phyloP scores from a whole-genome alignment of 495 filamentous ascomycete species.

The Lasiosphaeria miniovina region DNA sequence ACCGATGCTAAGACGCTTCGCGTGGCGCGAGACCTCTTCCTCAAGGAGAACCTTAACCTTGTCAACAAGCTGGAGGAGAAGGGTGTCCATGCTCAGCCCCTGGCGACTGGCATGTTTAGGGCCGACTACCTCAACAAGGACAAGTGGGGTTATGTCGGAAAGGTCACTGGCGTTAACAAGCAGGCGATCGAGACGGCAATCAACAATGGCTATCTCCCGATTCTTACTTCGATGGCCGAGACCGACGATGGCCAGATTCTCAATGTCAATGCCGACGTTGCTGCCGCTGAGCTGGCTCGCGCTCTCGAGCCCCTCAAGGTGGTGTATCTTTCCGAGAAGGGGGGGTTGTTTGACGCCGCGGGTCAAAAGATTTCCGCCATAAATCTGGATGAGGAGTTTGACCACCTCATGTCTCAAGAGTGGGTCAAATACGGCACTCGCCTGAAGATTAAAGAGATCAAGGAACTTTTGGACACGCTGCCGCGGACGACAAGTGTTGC shows the following conservation, averaged over 20 bases:
- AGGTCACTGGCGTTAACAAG: slow-evolving; percentile 92
- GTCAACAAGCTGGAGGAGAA: slow-evolving; percentile 88
- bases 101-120: slow-evolving; percentile 90
- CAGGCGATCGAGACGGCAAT: slow-evolving; percentile 89
- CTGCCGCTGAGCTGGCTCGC: slow-evolving; percentile 87
- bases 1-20: slow-evolving; percentile 95
- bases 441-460: slow-evolving; percentile 98
- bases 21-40: slow-evolving; percentile 84
- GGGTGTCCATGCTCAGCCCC: slow-evolving; percentile 86
- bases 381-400: slow-evolving; percentile 97
- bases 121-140: slow-evolving; percentile 94
- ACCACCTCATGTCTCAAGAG: slow-evolving; percentile 87
- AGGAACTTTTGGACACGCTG: slow-evolving; percentile 81
- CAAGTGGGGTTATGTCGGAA: slow-evolving; percentile 92
- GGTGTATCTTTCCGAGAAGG: slow-evolving; percentile 97
- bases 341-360: slow-evolving; percentile 90
- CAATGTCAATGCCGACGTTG: slow-evolving; percentile 97
- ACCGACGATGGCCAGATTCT: slow-evolving; percentile 88
- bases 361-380: slow-evolving; percentile 96
- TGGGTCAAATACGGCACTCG: slow-evolving; percentile 97
- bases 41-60: slow-evolving; percentile 94
- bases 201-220: slow-evolving; percentile 85
- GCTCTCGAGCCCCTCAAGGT: slow-evolving; percentile 94
- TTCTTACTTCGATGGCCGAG: slow-evolving; percentile 96
- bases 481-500: slow-evolving; percentile 93